Percentiles rank a stretch among this genome's conserved stretches.
Conservation (phyloP, 345 rosid genomes). For the Syzygium grande region DNA sequence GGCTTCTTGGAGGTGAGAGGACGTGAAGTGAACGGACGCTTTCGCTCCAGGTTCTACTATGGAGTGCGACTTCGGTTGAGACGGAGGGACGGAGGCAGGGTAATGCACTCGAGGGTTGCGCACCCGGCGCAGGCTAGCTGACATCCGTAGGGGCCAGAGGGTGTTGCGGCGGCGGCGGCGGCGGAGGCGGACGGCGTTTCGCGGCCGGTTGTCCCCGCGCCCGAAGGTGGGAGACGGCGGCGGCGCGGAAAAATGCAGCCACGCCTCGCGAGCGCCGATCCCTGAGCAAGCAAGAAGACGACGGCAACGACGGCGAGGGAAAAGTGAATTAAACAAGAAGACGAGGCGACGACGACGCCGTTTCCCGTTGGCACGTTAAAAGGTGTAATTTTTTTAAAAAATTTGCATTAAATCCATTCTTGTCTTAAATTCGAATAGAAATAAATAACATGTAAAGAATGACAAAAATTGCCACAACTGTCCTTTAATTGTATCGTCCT, state of each 20-base stretch:
- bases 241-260: not conserved
- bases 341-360: not conserved
- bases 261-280: not conserved
- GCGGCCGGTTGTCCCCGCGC: not conserved
- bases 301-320: not conserved
- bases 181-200: not conserved
- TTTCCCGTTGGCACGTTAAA: not conserved
- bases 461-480: not conserved
- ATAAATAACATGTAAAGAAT: not conserved
- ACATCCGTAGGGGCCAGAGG: slow-evolving; percentile 7
- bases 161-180: not conserved
- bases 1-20: not conserved
- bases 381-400: not conserved
- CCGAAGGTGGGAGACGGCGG: not conserved
- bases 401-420: not conserved
- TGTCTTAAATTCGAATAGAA: not conserved
- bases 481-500: not conserved
- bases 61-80: not conserved
- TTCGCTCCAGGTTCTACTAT: not conserved
- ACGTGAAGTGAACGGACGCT: not conserved
- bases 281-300: not conserved
- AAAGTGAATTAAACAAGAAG: not conserved
- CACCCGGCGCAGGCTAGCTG: slow-evolving; percentile 19
- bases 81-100: not conserved
- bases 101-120: slow-evolving; percentile 3